These are phyloP conservation scores for Podila horticola DNA, from an alignment of 192 early-diverging fungal species.

Conservation along the genomic window DNA sequence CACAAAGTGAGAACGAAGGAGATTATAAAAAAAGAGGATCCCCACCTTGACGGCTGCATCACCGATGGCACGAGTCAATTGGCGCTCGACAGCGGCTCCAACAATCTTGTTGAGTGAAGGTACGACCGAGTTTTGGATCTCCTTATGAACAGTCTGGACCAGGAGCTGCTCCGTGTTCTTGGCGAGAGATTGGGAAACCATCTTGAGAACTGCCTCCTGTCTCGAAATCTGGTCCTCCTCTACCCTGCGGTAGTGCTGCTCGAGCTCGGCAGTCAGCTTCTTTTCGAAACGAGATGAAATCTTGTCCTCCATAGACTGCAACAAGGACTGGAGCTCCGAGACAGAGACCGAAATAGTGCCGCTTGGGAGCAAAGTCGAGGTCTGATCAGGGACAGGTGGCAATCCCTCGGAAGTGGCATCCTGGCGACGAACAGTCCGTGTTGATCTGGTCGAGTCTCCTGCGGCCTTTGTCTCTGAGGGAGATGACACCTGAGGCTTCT, in stretches of 20 bases:
- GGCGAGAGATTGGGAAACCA: conserved; percentile 55
- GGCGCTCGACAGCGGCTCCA: conserved; percentile 53
- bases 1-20: neutral
- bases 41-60: conserved; percentile 54
- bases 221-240: conserved; percentile 54
- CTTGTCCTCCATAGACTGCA: conserved; percentile 36
- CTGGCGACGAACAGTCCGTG: conserved; percentile 6
- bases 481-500: neutral
- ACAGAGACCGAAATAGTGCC: conserved; percentile 24
- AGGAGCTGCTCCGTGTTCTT: conserved; percentile 58
- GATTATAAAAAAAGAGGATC: neutral
- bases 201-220: conserved; percentile 56
- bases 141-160: conserved; percentile 56
- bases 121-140: conserved; percentile 55
- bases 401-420: neutral
- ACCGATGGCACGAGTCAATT: conserved; percentile 36
- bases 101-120: conserved; percentile 54
- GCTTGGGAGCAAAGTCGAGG: too few species aligned
- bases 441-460: neutral
- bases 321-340: conserved; percentile 31
- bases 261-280: conserved; percentile 34
- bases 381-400: too few species aligned
- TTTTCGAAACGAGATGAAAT: conserved; percentile 41
- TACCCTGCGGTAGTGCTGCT: conserved; percentile 35
- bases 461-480: neutral